Evolutionary conservation across 1,284 basidiomycete species (phyloP), one percentile per base, ranked within the genome.

Genomic region (Erythrobasidium hasegawianum): DNA sequence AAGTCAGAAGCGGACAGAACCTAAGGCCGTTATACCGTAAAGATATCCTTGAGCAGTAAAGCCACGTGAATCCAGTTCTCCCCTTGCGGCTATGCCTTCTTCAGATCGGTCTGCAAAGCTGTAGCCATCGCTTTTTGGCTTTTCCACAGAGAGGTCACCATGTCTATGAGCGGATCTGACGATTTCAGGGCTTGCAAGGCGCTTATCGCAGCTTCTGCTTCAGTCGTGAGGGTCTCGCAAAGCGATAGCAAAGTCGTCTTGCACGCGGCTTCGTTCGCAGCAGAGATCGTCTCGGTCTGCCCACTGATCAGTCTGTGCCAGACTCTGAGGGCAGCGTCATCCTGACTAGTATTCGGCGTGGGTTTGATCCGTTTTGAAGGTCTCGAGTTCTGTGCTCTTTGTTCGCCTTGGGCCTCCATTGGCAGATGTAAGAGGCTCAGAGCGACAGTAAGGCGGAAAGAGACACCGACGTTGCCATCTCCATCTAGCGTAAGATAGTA

Each of bases 381-480:
- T 29, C 59, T 60, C 3, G 20, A 9, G 8, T 29, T 14, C 9
- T 50, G 58, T 7, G 45, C 43, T 18, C 18, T 16, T 26, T 9
- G 10, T 40, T 3, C 45, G 47, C 29, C 27, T 33, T 53, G 2
- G 1, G 56, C 14, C 1, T 57, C 64, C 2, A 67, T 33, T 10
- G 58, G 64, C 27, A 72, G 67, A 57, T 73, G 69, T 1, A 67
- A 64, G 1, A 73, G 69, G 0, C 70, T 61, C 7, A 73, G 64
- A 7, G 72, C 70, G 45, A 70, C 50, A 26, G 72, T 65, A 33
- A 72, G 57, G 18, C 70, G 66, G 62, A 68, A 73, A 2, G 61
- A 67, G 1, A 71, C 64, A 3, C 58, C 60, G 1, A 70, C 49
- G 11, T 57, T 26, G 26, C 66, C 66, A 38, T 60, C 66, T 3